A percentile compares a stretch with the other conserved stretches of the same genome.
Conservation (phyloP, 768 basidiomycete genomes). For the Trametes cingulata region DNA sequence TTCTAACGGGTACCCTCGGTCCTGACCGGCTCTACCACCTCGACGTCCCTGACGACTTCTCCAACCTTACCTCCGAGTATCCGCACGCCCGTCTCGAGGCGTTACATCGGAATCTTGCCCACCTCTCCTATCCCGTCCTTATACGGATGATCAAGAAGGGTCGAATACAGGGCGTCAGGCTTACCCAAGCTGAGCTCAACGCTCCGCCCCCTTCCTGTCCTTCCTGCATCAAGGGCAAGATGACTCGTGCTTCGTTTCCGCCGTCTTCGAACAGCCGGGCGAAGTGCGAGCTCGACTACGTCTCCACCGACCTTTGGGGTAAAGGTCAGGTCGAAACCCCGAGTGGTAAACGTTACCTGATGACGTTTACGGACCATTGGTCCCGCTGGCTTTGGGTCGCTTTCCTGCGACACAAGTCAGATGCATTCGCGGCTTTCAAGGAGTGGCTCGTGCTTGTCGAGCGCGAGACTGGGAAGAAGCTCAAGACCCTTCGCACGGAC, state of each 20-base stretch:
- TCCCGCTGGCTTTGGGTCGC: constrained; percentile 8
- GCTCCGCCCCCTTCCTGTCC: neutral
- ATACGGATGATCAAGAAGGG: neutral
- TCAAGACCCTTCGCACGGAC: constrained; percentile 27
- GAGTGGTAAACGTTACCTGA: constrained; percentile 22
- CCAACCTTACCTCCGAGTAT: neutral
- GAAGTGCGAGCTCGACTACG: neutral
- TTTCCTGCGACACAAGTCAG: constrained; percentile 14
- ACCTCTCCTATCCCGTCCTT: neutral
- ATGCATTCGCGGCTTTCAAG: constrained; percentile 4
- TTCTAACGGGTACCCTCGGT: neutral
- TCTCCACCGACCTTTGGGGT: constrained; percentile 28
- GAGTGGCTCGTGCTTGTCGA: constrained; percentile 1
- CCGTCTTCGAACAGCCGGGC: neutral
- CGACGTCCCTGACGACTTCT: neutral
- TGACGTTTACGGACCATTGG: constrained; percentile 26
- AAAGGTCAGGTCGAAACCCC: constrained; percentile 10
- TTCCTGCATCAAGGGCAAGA: constrained; percentile 7
- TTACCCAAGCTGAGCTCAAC: neutral
- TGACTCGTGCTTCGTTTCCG: constrained; percentile 7
- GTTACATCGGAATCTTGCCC: neutral
- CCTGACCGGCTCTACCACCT: constrained; percentile 6
- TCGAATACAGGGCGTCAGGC: neutral
- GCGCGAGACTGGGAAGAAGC: neutral
- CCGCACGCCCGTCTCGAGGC: neutral